Base-by-base conservation (phyloP, 345 rosid genomes). In the Hibiscus syriacus region DNA sequence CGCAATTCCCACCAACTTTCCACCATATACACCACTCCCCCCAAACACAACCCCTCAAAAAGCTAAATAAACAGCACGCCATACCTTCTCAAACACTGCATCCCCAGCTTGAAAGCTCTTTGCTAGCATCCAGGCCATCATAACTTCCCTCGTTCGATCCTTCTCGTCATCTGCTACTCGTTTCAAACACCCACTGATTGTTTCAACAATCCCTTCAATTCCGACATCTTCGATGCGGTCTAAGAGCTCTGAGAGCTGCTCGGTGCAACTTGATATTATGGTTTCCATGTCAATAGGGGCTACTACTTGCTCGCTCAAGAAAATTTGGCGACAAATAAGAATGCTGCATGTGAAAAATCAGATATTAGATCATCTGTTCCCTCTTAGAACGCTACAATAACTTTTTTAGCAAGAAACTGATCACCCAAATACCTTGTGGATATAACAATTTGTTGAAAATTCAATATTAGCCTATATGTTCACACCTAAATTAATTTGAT, bases 241-340 rank as follows among this genome's bases (percentile, higher is more conserved):
- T 43, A 93, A 77, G 63, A 86, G 77, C 56, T 80, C 84, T 67
- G 73, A 54, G 49, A 93, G 71, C 8, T 68, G 80, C 64, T 79
- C 23, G 80, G n/a, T n/a, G n/a, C n/a, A n/a, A n/a, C n/a, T n/a
- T n/a, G n/a, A n/a, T n/a, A n/a, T n/a, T n/a, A n/a, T 73, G 71
- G 54, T 79, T 64, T 90, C 97, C 81, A 84, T 68, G 43, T 90
- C 90, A 7, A 80, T 58, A n/a, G 80, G 70, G 43, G 70, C 82
- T 66, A 79, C 52, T 49, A 79, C 76, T 64, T 54, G 81, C 76
- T 83, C 90, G 26, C 88, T 84, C 56, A 81, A 70, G 23, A 87
- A 85, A 23, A 82, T 80, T 79, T 90, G 98, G 12, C 90, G 85
- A 77, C 89, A 89, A 22, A 93, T 76, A 68, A 93, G 94, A 49